A percentile compares a stretch with the other conserved stretches of the same genome.
Conservation (phyloP, 441 rosid genomes). For the Gossypium gossypioides region DNA sequence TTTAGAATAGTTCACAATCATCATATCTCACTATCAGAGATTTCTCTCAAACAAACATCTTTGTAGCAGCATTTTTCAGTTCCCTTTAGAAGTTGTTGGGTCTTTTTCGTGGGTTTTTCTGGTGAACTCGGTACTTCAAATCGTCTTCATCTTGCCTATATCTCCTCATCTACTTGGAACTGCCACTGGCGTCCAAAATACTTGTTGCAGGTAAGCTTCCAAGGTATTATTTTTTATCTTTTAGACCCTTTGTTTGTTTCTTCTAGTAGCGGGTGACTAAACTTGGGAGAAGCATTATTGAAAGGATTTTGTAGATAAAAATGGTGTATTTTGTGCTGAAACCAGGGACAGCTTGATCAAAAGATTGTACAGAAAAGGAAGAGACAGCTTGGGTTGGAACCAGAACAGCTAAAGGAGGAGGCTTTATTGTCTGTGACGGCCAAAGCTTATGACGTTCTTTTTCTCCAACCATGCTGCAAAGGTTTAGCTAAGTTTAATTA, state of each 20-base stretch:
- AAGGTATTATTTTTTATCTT: too few relatives aligned
- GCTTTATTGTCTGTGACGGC: constrained; percentile 10
- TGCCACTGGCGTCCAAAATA: constrained; percentile 18
- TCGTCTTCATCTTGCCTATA: constrained; percentile 33
- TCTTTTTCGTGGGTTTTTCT: constrained; percentile 4
- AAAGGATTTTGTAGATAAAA: constrained; percentile 24
- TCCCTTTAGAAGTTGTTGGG: background rate
- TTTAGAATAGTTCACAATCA: background rate
- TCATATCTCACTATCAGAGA: background rate
- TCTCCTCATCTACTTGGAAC: constrained; percentile 30
- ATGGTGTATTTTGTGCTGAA: constrained; percentile 34
- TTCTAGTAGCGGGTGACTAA: constrained; percentile 24
- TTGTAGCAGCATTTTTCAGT: background rate
- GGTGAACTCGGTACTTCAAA: constrained; percentile 16
- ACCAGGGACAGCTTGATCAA: constrained; percentile 45
- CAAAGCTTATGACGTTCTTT: too few relatives aligned
- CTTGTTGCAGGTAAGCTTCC: too few relatives aligned
- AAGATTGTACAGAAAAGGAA: constrained; percentile 28
- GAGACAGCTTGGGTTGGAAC: constrained; percentile 30
- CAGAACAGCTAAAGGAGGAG: constrained; percentile 25
- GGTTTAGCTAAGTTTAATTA: too few relatives aligned
- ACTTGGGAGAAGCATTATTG: constrained; percentile 35
- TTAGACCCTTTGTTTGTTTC: background rate
- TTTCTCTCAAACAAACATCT: background rate
- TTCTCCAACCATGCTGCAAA: too few relatives aligned